A percentile compares a stretch with the other conserved stretches of the same genome.
Conservation (phyloP, 306 rosid genomes). For the Neltuma alba region DNA sequence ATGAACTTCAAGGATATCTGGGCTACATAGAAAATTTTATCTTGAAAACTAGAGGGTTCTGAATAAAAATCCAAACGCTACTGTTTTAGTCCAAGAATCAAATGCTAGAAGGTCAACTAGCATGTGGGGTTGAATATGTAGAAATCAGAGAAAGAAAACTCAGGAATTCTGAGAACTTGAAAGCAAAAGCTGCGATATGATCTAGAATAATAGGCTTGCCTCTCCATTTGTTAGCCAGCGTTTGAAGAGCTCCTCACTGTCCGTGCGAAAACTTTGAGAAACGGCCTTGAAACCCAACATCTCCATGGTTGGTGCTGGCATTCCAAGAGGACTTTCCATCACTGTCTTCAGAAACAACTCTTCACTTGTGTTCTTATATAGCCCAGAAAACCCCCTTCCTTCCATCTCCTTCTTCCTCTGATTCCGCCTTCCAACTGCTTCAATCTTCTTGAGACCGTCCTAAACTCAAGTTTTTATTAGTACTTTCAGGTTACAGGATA, state of each 20-base stretch:
- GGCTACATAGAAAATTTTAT: neutral
- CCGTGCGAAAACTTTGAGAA: conserved; percentile 72
- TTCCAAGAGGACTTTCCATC: conserved; percentile 77
- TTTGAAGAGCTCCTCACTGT: conserved; percentile 94
- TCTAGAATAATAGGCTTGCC: conserved; percentile 59
- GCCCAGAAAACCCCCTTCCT: conserved; percentile 77
- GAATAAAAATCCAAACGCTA: neutral
- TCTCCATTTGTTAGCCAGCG: conserved; percentile 97
- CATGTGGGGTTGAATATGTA: neutral
- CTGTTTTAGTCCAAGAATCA: neutral
- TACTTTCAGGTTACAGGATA: conserved; percentile 35
- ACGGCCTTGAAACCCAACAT: conserved; percentile 77
- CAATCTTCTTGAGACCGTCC: conserved; percentile 24
- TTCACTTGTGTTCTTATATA: conserved; percentile 83
- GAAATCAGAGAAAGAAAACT: conserved; percentile 2
- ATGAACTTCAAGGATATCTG: neutral
- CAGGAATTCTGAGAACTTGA: conserved; percentile 1
- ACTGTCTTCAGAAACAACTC: conserved; percentile 77
- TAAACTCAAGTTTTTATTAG: conserved; percentile 27
- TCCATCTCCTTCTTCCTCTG: conserved; percentile 56
- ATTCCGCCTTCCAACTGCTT: conserved; percentile 27
- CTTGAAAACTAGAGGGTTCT: neutral
- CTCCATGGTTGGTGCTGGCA: conserved; percentile 74
- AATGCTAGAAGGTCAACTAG: conserved; percentile 11
- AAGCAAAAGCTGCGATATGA: conserved; percentile 21